Base-by-base conservation (phyloP, 1,284 basidiomycete species). In the Vanrija sp. region DNA sequence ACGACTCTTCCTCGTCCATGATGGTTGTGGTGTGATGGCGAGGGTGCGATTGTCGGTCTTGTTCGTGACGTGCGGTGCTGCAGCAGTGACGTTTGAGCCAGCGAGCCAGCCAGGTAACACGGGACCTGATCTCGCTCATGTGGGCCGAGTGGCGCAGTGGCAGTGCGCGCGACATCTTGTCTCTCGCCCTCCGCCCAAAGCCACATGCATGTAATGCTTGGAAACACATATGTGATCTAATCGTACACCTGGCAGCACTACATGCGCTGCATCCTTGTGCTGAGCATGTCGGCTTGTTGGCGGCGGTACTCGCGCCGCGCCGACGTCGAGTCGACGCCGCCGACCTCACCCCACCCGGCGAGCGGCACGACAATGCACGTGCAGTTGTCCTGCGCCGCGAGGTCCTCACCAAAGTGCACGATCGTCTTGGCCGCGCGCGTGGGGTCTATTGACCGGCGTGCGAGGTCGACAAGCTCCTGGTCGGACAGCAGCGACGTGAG, bases 321-420 rank as follows among this genome's bases (percentile, higher is more conserved):
- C 61, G 85, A 84, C 0, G 93, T 97, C 59, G 80, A 79, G 71
- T 98, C 95, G 46, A 60, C 64, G 8, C 77, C 93, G 18, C 79
- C 80, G 2, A 90, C 81, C 57, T 85, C 83, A 3, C 88, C 90
- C 95, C 95, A 98, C 9, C 93, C 93, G 9, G 87, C 83, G 8
- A 98, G 82, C 6, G 95, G 95, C 12, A 98, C 83, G n/a, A 97
- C 89, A 48, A 98, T 81, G 12, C 85, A 90, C 1, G 93, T 96
- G 49, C 87, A 85, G 72, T 98, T 98, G 71, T 98, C 95, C 61
- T 90, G 87, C 28, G 88, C 86, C 44, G 87, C 93, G 49, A 98
- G 78, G 65, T 94, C 89, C 74, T 98, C 90, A 0, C 91, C 89
- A 68, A 93, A 98, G 10, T 84, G 79, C 16, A 98, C 79, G 49